phyloP scores from a whole-genome alignment of 2,329 filamentous ascomycete genomes.

The Hypoxylon sp. region DNA sequence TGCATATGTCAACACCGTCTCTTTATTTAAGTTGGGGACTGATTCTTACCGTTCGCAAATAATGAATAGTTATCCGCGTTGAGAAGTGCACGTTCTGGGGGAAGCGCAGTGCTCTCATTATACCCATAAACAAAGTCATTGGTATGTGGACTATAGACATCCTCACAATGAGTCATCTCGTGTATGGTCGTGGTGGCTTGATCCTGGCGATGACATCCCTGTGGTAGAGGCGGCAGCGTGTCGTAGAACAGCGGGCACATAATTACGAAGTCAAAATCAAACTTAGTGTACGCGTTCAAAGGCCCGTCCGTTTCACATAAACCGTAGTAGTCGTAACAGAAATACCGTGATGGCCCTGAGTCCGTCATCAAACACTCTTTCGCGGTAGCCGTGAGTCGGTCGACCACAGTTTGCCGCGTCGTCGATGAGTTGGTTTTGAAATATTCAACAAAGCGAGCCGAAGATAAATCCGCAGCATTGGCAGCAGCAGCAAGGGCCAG shows the following conservation, averaged over 20 bases:
- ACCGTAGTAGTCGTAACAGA: constrained; percentile 44
- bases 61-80: constrained; percentile 48
- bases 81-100: constrained; percentile 32
- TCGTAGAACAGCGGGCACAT: constrained; percentile 48
- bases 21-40: too few relatives aligned
- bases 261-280: constrained; percentile 38
- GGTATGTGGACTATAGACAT: constrained; percentile 42
- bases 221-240: constrained; percentile 39
- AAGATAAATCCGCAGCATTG: constrained; percentile 41
- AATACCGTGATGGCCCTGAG: constrained; percentile 36
- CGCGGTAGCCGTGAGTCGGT: constrained; percentile 40
- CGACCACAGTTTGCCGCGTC: constrained; percentile 38
- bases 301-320: constrained; percentile 42
- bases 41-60: constrained; percentile 44
- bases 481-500: constrained; percentile 43
- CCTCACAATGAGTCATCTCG: constrained; percentile 47
- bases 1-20: constrained; percentile 20
- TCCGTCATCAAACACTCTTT: constrained; percentile 44
- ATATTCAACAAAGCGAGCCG: constrained; percentile 46
- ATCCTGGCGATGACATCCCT: constrained; percentile 42
- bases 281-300: constrained; percentile 45
- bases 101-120: constrained; percentile 39
- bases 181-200: constrained; percentile 48
- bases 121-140: constrained; percentile 45
- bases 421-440: constrained; percentile 44